phyloP scores from a whole-genome alignment of 108 stramenopile genomes.

The Asterionellopsis glacialis region DNA sequence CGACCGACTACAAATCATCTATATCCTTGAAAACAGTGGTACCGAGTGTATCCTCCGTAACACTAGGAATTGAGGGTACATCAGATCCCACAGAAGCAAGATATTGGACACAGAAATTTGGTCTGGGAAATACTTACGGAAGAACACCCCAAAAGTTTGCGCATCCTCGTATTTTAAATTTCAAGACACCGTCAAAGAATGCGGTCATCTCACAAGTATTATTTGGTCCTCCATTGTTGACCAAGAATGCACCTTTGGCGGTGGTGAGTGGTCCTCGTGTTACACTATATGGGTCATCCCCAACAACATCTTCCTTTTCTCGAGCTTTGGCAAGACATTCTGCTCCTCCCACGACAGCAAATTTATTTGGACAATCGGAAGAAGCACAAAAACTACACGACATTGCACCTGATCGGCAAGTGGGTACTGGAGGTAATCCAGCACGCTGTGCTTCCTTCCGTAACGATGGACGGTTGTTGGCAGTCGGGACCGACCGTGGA shows the following conservation, averaged over 20 bases:
- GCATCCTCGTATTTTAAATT: constrained; percentile 16
- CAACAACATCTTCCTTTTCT: constrained; percentile 29
- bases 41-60: constrained; percentile 26
- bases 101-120: constrained; percentile 51
- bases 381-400: neutral
- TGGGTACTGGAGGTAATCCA: constrained; percentile 66
- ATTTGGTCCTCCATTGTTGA: constrained; percentile 36
- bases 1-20: constrained; percentile 28
- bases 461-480: constrained; percentile 68
- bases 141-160: constrained; percentile 21
- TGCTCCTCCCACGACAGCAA: neutral
- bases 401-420: constrained; percentile 55
- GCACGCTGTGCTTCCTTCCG: constrained; percentile 54
- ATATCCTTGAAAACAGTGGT: constrained; percentile 25
- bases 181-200: constrained; percentile 20
- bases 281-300: constrained; percentile 49
- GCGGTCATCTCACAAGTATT: constrained; percentile 33
- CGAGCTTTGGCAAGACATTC: constrained; percentile 28
- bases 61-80: constrained; percentile 18
- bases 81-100: constrained; percentile 40
- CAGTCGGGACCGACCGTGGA: constrained; percentile 67
- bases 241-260: constrained; percentile 27
- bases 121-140: constrained; percentile 22
- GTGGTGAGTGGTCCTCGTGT: constrained; percentile 74
- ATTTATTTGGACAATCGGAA: constrained; percentile 14